Conservation (phyloP, 306 rosid species). For the Lupinus albus region DNA sequence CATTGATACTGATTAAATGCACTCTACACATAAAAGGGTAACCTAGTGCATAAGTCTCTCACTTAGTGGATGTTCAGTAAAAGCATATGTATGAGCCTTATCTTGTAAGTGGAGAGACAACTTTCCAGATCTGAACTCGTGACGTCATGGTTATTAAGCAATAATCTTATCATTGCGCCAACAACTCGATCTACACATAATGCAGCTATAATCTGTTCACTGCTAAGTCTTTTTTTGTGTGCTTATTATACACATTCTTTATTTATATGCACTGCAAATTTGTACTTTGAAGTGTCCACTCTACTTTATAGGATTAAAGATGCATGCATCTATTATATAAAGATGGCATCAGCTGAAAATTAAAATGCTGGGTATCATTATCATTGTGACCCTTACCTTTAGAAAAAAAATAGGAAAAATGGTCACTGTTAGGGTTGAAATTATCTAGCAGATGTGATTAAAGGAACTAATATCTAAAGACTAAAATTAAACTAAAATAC, state of each 20-base stretch:
- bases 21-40: background rate
- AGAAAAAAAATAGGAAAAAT: conserved; percentile 31
- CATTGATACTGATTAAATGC: conserved; percentile 8
- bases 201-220: background rate
- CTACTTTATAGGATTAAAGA: conserved; percentile 51
- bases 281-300: conserved; percentile 33
- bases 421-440: too few species aligned
- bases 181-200: too few species aligned
- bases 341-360: conserved; percentile 14
- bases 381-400: conserved; percentile 45
- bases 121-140: too few species aligned
- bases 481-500: too few species aligned
- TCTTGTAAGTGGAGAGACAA: too few species aligned
- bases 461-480: too few species aligned
- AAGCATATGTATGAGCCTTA: too few species aligned
- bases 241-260: conserved; percentile 2
- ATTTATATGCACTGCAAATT: conserved; percentile 27
- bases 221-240: conserved; percentile 12
- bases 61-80: too few species aligned
- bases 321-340: conserved; percentile 32
- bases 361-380: conserved; percentile 43
- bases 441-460: too few species aligned
- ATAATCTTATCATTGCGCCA: too few species aligned
- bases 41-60: too few species aligned
- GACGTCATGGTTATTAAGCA: too few species aligned